phyloP scores from a whole-genome alignment of 2,329 filamentous ascomycete genomes.

The Dactylellina drechsleri region DNA sequence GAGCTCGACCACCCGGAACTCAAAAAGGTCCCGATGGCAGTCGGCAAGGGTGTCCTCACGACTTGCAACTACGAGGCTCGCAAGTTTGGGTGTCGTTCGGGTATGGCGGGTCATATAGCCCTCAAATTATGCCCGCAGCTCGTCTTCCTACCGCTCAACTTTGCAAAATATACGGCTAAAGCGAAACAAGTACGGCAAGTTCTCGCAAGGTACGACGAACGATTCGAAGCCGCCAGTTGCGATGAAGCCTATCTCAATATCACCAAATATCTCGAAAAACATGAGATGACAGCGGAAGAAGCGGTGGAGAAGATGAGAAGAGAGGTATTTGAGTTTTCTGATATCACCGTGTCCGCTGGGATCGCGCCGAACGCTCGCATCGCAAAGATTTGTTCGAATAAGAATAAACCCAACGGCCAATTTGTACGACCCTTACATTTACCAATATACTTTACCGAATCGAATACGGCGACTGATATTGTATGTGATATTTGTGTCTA shows the following conservation, averaged over 20 bases:
- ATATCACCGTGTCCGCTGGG: constrained; percentile 90
- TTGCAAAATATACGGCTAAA: constrained; percentile 89
- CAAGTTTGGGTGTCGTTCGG: constrained; percentile 88
- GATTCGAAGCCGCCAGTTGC: constrained; percentile 92
- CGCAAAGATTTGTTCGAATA: constrained; percentile 94
- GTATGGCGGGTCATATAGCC: constrained; percentile 96
- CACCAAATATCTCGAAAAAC: constrained; percentile 81
- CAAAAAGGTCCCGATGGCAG: constrained; percentile 79
- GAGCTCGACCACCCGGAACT: constrained; percentile 62
- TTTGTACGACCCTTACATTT: constrained; percentile 65
- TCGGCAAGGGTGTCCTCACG: constrained; percentile 77
- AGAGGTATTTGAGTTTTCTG: constrained; percentile 78
- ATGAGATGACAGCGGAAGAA: constrained; percentile 75
- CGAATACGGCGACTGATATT: too few species aligned
- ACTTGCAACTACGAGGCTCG: constrained; percentile 89
- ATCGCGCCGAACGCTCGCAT: constrained; percentile 93
- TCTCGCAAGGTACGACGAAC: constrained; percentile 84
- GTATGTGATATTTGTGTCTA: too few species aligned
- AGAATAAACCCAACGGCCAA: constrained; percentile 96
- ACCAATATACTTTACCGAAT: too few species aligned
- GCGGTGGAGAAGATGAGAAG: constrained; percentile 80
- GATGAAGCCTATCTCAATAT: constrained; percentile 98
- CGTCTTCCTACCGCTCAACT: constrained; percentile 83
- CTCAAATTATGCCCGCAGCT: constrained; percentile 87
- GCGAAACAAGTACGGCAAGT: constrained; percentile 86